Evolutionary conservation across 768 basidiomycete genomes (phyloP), one percentile per base, ranked within the genome.

Genomic region (Megacollybia marginata): DNA sequence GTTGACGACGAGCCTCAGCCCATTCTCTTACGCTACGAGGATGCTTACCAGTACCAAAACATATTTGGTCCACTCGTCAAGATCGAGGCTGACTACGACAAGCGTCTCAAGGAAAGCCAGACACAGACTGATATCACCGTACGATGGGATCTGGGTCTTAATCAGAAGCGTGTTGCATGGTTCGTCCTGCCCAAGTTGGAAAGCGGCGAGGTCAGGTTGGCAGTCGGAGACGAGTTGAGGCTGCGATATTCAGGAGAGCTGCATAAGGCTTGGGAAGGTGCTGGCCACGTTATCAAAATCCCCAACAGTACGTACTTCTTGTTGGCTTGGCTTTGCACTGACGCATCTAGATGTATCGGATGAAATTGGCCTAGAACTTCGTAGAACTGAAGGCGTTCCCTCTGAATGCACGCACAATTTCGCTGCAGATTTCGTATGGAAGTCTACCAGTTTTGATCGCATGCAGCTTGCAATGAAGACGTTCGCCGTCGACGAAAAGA

Each of bases 391-490:
- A 56, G 92, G 92, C 13, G 93, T 95, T 7, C 96, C 96, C 5
- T 82, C 85, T 15, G 95, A 98, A 32, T 82, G 92, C 67, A 92
- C 92, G 0, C 92, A 94, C 62, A 90, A 91, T 57, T 98, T 96
- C 60, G 85, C 90, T 0, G 96, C 87, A n/a, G 96, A 99, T 65
- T 99, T 98, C 60, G 95, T 99, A 5, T 99, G 96, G 96, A 99
- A 99, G 68, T 94, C 93, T 5, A 99, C 96, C 1, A 98, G 95
- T 65, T 99, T 99, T 60, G 96, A 99, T 65, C 79, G 96, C 45
- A 99, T 99, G 96, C 96, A 99, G 63, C 77, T 92, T 33, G 95
- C 96, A 0, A 98, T 99, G 95, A 98, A 97, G 78, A 98, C 94
- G 1, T 99, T 99, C 62, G 96, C 96, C 8, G 88, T 99, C 15